Base-by-base conservation (phyloP, 2,329 filamentous ascomycete genomes). In the Mycosphaerella arachidis region DNA sequence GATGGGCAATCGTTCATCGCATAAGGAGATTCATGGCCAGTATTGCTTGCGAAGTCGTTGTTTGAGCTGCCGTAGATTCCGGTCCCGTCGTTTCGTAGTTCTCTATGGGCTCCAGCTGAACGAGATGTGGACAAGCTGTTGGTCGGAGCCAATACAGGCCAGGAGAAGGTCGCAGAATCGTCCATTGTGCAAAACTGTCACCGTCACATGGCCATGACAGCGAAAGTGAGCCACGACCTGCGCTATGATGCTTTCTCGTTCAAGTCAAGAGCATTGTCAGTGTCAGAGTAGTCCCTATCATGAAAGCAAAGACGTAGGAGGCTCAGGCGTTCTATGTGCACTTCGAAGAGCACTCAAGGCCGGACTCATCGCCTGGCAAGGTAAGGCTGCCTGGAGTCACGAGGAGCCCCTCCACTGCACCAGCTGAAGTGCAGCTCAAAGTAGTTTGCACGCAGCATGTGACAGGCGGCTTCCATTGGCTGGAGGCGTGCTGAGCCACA, bases 351-450 rank as follows among this genome's bases (percentile, higher is more conserved):
- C 27, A 10, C 29, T 29, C 35, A 27, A 29, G 54, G 24, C 10
- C 55, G 46, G 6, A 35, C 48, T 43, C 33, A 18, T 27, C 18
- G 37, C 31, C 13, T n/a, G 45, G 6, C 18, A 45, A 55, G 57
- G 60, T 24, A 54, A 52, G 46, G 52, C 57, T 56, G 59, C 53
- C 58, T 60, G 59, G 52, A 60, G 60, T 61, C 59, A 58, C 52
- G 53, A 48, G 53, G 54, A 43, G 33, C 57, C 54, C 52, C 56
- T 59, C 50, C 31, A 53, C 33, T 48, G 46, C 35, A 55, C 40
- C 48, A 58, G 40, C 52, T 48, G 48, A 45, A 29, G 53, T n/a
- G 55, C 50, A 51, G 60, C 45, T 51, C 31, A 24, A 50, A 7
- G 35, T 33, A 55, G 52, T n/a, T n/a, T n/a, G n/a, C 53, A 51